phyloP scores from a whole-genome alignment of 495 filamentous ascomycete genomes.

The Talaromyces proteolyticus region DNA sequence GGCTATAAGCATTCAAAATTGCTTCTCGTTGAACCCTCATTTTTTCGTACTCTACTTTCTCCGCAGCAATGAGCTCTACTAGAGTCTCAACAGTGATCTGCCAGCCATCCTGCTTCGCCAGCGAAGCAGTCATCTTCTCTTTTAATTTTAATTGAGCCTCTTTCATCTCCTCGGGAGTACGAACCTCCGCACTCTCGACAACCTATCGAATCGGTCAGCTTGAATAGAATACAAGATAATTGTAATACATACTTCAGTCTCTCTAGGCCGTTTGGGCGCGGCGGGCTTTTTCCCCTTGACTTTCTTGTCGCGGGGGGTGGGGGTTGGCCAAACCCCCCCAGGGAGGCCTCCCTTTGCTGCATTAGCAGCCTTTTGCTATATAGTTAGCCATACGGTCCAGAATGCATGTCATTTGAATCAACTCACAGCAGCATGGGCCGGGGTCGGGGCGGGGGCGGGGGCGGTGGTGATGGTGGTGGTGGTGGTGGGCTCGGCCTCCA shows the following conservation, averaged over 20 bases:
- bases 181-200: neutral
- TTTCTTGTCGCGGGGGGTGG: neutral
- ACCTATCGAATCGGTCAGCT: neutral
- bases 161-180: neutral
- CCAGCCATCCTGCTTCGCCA: neutral
- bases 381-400: neutral
- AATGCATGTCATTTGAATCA: neutral
- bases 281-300: neutral
- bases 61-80: neutral
- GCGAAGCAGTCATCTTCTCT: neutral
- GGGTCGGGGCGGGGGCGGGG: neutral
- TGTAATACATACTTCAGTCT: neutral
- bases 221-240: neutral
- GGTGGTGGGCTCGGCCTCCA: too few species aligned
- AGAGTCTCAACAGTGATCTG: neutral
- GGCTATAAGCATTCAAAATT: neutral
- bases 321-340: too few species aligned
- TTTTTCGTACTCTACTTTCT: neutral
- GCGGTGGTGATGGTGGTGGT: neutral
- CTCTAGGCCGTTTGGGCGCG: too few species aligned
- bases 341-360: too few species aligned
- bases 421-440: neutral
- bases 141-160: neutral
- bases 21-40: neutral
- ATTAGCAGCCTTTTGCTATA: neutral